Evolutionary conservation across 345 rosid species (phyloP), one percentile per base, ranked within the genome.

Genomic region (Citrus glauca): DNA sequence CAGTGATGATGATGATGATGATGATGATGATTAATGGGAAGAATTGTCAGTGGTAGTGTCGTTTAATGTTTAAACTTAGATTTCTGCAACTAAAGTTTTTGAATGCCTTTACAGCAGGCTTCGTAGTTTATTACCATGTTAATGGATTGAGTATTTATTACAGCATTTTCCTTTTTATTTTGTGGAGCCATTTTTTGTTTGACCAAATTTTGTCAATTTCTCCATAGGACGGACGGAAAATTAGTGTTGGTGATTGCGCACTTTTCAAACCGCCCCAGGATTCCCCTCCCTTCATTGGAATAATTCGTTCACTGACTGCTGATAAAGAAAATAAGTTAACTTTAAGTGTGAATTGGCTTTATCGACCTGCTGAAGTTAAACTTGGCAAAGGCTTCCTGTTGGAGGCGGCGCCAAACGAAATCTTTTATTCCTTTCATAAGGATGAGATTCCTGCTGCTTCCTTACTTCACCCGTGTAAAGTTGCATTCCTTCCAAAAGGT

Each of bases 391-490:
- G 92, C 87, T 76, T 90, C 88, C 90, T 75, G 22, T 72, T 92
- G 83, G 99, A 93, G 65, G 93, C 97, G 76, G 88, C 84, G 89
- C 98, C 99, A 7, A 95, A 95, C 95, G 95, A 95, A 85, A 63
- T 95, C 73, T 95, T 95, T 69, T 95, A 91, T 77, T 95, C 99
- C 82, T 93, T 95, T 87, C 98, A 95, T 67, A 80, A 91, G 96
- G 99, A 92, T 92, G 91, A 87, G 83, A 95, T 87, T 84, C 89
- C 93, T 75, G 94, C 96, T 83, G 96, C 88, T 78, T 93, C 96
- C 0, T 77, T 95, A 82, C 88, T 95, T 28, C 99, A 96, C 85
- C 98, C 92, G 17, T 96, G 99, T 89, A 96, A 96, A 89, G 97
- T 96, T 83, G 83, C 95, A 82, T 96, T 96, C 78, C 97, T 96